A percentile compares a stretch with the other conserved stretches of the same genome.
Conservation (phyloP, 2,329 filamentous ascomycete genomes). For the Ciborinia camelliae region DNA sequence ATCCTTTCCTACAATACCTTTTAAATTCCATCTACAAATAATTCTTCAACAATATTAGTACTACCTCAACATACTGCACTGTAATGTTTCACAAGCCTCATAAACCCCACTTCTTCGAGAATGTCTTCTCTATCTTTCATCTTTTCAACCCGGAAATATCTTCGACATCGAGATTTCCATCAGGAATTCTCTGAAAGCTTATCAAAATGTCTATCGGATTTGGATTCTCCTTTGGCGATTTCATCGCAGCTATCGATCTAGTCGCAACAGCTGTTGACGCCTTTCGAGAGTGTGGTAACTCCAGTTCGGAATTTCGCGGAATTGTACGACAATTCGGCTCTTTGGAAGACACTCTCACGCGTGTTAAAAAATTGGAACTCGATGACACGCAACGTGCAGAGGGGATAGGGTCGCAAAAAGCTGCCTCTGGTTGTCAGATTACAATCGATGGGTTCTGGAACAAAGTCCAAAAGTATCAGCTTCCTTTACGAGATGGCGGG, state of each 20-base stretch:
- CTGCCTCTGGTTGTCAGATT: slow-evolving; percentile 30
- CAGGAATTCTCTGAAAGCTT: neutral
- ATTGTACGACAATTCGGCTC: slow-evolving; percentile 25
- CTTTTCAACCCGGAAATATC: neutral
- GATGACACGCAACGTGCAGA: slow-evolving; percentile 27
- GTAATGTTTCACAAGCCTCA: neutral
- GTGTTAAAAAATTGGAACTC: slow-evolving; percentile 33
- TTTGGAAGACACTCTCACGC: slow-evolving; percentile 33
- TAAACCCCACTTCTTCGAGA: neutral
- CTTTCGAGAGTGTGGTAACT: slow-evolving; percentile 23
- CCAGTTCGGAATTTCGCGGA: slow-evolving; percentile 27
- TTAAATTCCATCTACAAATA: neutral
- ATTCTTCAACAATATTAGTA: neutral
- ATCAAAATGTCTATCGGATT: slow-evolving; percentile 7
- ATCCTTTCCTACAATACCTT: neutral
- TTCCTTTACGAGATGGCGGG: slow-evolving; percentile 14
- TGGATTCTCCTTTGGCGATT: slow-evolving; percentile 33
- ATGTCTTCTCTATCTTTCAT: neutral
- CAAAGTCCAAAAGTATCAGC: slow-evolving; percentile 35
- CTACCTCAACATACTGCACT: neutral
- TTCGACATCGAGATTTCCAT: no score
- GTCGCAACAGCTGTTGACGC: slow-evolving; percentile 27
- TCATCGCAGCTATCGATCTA: slow-evolving; percentile 33
- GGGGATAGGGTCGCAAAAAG: slow-evolving; percentile 30
- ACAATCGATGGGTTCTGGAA: slow-evolving; percentile 35